Evolutionary conservation across 179 eudicot species (phyloP), one percentile per base, ranked within the genome.

Genomic region (Beta lomatogona): DNA sequence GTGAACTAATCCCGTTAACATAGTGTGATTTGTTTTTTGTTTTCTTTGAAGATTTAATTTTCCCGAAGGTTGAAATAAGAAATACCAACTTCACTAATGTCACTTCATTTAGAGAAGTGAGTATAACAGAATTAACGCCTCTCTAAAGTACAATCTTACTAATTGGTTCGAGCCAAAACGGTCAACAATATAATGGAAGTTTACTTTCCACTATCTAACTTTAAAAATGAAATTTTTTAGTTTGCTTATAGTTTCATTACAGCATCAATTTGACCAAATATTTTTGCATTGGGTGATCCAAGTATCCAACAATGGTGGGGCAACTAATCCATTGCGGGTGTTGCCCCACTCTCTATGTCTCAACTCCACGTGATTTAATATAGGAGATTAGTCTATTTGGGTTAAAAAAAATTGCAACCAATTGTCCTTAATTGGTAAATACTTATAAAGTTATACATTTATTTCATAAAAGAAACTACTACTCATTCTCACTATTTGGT

Each of bases 1-100:
- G 83, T 81, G 79, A 84, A 77, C 86, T 73, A 80, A 81, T 84
- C 83, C 54, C 77, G 69, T 79, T 66, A 82, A 66, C 54, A 4
- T 67, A 54, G 48, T 9, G 77, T 67, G 44, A 61, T 82, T 82
- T 14, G 45, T 11, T 13, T 11, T 45, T 31, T 67, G 2, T 67
- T 36, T 65, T 25, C 25, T 22, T 21, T 28, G 50, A 44, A 22
- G 31, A 77, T 46, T 52, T 31, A 11, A 77, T 21, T 64, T 64
- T 77, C 18, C 44, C 44, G 22, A 52, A 18, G 31, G 63, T 28
- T 53, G 45, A 18, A 75, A 75, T 22, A 28, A 1, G 31, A 50
- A 61, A 53, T 72, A 77, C 84, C 84, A 73, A 82, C 85, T 77
- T 82, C 85, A 82, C 85, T 71, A 45, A 68, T 21, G 44, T 73